Evolutionary conservation across 2,329 filamentous ascomycete species (phyloP).

Genomic region (Paracoccidioides brasiliensis): DNA sequence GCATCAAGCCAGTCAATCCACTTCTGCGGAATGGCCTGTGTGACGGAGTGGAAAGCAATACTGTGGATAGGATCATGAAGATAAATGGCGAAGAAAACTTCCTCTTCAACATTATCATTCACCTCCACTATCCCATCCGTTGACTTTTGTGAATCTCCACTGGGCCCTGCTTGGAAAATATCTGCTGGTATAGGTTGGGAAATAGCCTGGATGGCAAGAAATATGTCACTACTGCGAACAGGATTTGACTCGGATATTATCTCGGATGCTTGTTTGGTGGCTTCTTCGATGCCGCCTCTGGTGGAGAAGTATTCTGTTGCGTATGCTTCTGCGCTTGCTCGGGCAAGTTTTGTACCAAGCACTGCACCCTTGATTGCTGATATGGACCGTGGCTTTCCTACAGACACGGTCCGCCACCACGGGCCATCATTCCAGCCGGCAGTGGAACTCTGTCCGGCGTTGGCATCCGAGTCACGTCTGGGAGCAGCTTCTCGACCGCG

Average conservation of each 20-base stretch:
- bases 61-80: constrained; percentile 78
- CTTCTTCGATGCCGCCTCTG: constrained; percentile 65
- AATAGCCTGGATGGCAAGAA: constrained; percentile 87
- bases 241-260: constrained; percentile 73
- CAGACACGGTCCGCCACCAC: constrained; percentile 62
- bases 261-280: constrained; percentile 66
- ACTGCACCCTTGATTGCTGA: constrained; percentile 65
- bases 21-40: constrained; percentile 66
- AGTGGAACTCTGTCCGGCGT: constrained; percentile 12
- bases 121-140: constrained; percentile 24
- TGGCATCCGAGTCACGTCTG: constrained; percentile 40
- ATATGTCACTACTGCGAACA: constrained; percentile 84
- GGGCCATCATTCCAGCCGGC: constrained; percentile 76
- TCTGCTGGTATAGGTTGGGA: constrained; percentile 49
- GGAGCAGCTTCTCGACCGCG: constrained; percentile 74
- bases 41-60: constrained; percentile 72
- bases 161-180: constrained; percentile 52
- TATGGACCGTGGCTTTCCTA: constrained; percentile 59
- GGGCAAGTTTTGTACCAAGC: constrained; percentile 82
- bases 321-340: constrained; percentile 80
- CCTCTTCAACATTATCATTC: constrained; percentile 36
- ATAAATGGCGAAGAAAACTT: constrained; percentile 65
- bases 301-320: constrained; percentile 70
- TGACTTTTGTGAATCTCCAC: constrained; percentile 13
- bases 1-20: constrained; percentile 92